Percentiles rank a stretch among this genome's conserved stretches.
Conservation (phyloP, 306 rosid species). For the Vigna trinervia region DNA sequence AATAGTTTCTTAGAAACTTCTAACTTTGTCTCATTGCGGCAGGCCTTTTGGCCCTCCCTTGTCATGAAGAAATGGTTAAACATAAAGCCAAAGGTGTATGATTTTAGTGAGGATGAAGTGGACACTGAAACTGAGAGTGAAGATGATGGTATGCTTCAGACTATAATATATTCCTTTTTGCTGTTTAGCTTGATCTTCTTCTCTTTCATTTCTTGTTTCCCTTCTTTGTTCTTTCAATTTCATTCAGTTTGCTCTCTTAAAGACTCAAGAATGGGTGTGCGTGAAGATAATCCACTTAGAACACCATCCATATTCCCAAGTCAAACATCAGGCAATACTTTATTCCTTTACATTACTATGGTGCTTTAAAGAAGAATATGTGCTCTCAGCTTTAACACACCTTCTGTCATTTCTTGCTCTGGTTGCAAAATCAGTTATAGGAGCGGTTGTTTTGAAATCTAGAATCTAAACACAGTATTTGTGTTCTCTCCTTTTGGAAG, state of each 20-base stretch:
- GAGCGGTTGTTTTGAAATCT: not conserved
- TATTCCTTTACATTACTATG: slow-evolving; percentile 39
- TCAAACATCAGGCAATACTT: slow-evolving; percentile 66
- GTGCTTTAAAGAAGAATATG: slow-evolving; percentile 30
- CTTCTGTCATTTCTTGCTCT: slow-evolving; percentile 33
- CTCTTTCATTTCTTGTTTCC: slow-evolving; percentile 7
- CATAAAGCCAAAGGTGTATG: slow-evolving; percentile 78
- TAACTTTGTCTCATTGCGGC: slow-evolving; percentile 55
- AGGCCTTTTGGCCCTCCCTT: slow-evolving; percentile 94
- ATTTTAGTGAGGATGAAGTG: slow-evolving; percentile 93
- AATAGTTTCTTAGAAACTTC: slow-evolving; percentile 30
- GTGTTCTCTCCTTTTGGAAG: slow-evolving; percentile 19
- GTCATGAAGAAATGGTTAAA: slow-evolving; percentile 97
- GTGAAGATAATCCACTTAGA: slow-evolving; percentile 48
- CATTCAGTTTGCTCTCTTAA: slow-evolving; percentile 60
- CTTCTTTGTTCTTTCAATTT: slow-evolving; percentile 36
- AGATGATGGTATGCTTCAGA: slow-evolving; percentile 71
- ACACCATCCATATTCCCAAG: slow-evolving; percentile 46
- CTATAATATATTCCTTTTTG: slow-evolving; percentile 22
- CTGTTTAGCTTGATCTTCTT: slow-evolving; percentile 8
- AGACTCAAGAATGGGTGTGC: slow-evolving; percentile 52
- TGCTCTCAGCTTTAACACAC: slow-evolving; percentile 30
- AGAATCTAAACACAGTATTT: slow-evolving; percentile 28
- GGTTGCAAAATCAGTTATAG: slow-evolving; percentile 3
- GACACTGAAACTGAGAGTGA: slow-evolving; percentile 94